Conservation (phyloP, 352 stramenopile species). For the Pythium pectinolyticum region DNA sequence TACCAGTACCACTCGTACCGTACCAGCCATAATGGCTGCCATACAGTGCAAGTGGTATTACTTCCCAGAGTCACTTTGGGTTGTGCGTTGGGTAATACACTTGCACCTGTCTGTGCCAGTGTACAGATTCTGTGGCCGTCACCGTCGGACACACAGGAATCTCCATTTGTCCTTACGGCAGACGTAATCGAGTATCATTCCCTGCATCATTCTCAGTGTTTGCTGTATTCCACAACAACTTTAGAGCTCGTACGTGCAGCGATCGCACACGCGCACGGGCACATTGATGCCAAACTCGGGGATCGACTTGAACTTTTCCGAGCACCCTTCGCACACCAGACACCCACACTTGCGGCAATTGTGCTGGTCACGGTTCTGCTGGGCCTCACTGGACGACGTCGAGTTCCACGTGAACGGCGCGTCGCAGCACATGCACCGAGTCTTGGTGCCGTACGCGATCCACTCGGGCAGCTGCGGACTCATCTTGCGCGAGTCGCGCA, state of each 20-base stretch:
- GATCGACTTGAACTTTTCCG: slow-evolving; percentile 82
- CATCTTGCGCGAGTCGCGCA: slow-evolving; percentile 67
- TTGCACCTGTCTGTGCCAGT: too few relatives aligned
- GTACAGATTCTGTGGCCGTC: too few relatives aligned
- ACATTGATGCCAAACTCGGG: slow-evolving; percentile 85
- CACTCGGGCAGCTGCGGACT: slow-evolving; percentile 60
- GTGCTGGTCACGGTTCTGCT: slow-evolving; percentile 89
- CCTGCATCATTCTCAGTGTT: too few relatives aligned
- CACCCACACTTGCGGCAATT: slow-evolving; percentile 84
- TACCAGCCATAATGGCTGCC: too few relatives aligned
- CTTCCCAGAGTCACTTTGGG: too few relatives aligned
- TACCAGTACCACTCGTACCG: too few relatives aligned
- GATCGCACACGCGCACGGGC: slow-evolving; percentile 82
- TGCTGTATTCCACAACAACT: background rate
- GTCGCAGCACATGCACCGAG: slow-evolving; percentile 87
- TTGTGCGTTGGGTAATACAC: too few relatives aligned
- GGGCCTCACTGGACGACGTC: slow-evolving; percentile 85
- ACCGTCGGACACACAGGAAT: too few relatives aligned
- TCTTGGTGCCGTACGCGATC: slow-evolving; percentile 81
- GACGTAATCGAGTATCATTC: too few relatives aligned
- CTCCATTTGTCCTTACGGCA: too few relatives aligned
- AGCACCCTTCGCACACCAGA: slow-evolving; percentile 85
- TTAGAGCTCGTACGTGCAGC: slow-evolving; percentile 82
- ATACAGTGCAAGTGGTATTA: too few relatives aligned
- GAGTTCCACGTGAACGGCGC: slow-evolving; percentile 89